phyloP scores from a whole-genome alignment of 1,139 yeast species.

The Petasospora rhodanensis region DNA sequence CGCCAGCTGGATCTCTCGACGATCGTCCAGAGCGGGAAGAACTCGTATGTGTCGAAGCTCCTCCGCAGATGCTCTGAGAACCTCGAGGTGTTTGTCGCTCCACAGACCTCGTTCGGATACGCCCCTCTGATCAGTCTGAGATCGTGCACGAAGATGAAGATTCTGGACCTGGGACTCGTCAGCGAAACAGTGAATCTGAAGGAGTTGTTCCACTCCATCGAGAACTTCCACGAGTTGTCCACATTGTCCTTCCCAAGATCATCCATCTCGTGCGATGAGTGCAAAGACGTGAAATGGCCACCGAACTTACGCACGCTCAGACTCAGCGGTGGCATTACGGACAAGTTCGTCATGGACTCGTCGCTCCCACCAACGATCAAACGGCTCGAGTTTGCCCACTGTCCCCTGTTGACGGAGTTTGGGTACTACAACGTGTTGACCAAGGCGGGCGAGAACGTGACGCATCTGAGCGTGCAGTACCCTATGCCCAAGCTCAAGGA shows the following conservation, averaged over 20 bases:
- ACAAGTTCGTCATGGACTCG: slow-evolving; percentile 65
- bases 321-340: slow-evolving; percentile 85
- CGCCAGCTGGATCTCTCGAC: slow-evolving; percentile 62
- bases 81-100: slow-evolving; percentile 72
- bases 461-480: slow-evolving; percentile 62
- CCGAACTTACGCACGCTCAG: slow-evolving; percentile 64
- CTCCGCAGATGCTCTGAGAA: slow-evolving; percentile 67
- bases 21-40: slow-evolving; percentile 89
- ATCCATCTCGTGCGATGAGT: slow-evolving; percentile 69
- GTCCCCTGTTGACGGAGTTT: slow-evolving; percentile 67
- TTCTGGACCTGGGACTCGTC: slow-evolving; percentile 79
- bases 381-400: slow-evolving; percentile 76
- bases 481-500: slow-evolving; percentile 82
- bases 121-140: slow-evolving; percentile 80
- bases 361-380: slow-evolving; percentile 68
- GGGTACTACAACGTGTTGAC: slow-evolving; percentile 58
- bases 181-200: slow-evolving; percentile 84
- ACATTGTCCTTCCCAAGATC: slow-evolving; percentile 86
- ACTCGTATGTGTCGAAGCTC: slow-evolving; percentile 80
- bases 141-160: slow-evolving; percentile 57
- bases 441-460: slow-evolving; percentile 62
- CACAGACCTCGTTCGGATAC: slow-evolving; percentile 91
- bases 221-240: slow-evolving; percentile 55
- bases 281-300: slow-evolving; percentile 63
- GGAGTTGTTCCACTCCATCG: slow-evolving; percentile 72